Percentiles rank a stretch among this genome's conserved stretches.
Conservation (phyloP, 2,329 filamentous ascomycete genomes). For the Pyricularia grisea region DNA sequence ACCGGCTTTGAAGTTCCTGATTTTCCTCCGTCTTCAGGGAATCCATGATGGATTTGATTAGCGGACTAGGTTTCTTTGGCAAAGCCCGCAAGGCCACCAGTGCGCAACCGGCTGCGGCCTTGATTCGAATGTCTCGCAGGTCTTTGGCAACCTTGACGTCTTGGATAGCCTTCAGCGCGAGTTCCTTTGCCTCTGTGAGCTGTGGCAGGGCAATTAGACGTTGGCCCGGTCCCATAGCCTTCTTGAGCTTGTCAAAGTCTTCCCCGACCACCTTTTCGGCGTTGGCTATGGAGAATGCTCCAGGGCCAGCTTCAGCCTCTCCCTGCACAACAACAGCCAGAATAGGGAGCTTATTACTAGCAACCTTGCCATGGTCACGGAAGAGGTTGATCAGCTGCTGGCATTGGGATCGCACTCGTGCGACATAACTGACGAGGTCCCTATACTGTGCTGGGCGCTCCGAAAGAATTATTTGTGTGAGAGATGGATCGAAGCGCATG, state of each 20-base stretch:
- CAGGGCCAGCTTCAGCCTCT: slow-evolving; percentile 82
- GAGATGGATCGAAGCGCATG: slow-evolving; percentile 49
- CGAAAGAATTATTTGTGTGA: slow-evolving; percentile 70
- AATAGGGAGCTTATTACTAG: slow-evolving; percentile 62
- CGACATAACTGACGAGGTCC: slow-evolving; percentile 82
- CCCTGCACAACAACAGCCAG: slow-evolving; percentile 91
- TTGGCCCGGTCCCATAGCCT: slow-evolving; percentile 78
- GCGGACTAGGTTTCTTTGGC: slow-evolving; percentile 84
- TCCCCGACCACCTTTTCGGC: slow-evolving; percentile 80
- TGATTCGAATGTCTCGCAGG: slow-evolving; percentile 75
- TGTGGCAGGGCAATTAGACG: slow-evolving; percentile 74
- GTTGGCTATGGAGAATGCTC: slow-evolving; percentile 78
- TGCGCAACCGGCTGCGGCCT: slow-evolving; percentile 77
- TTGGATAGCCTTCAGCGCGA: slow-evolving; percentile 62
- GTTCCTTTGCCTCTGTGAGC: slow-evolving; percentile 65
- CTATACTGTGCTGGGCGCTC: slow-evolving; percentile 77
- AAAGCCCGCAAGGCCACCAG: slow-evolving; percentile 79
- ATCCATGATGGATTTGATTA: slow-evolving; percentile 98
- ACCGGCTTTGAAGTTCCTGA: slow-evolving; percentile 74
- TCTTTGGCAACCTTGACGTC: slow-evolving; percentile 75
- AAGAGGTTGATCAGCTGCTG: slow-evolving; percentile 86
- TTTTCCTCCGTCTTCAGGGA: slow-evolving; percentile 95
- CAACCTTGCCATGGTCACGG: slow-evolving; percentile 79
- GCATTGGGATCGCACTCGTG: slow-evolving; percentile 84
- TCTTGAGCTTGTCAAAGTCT: slow-evolving; percentile 84